Conservation (phyloP, 257 asterid genomes). For the Orobanche coerulescens region DNA sequence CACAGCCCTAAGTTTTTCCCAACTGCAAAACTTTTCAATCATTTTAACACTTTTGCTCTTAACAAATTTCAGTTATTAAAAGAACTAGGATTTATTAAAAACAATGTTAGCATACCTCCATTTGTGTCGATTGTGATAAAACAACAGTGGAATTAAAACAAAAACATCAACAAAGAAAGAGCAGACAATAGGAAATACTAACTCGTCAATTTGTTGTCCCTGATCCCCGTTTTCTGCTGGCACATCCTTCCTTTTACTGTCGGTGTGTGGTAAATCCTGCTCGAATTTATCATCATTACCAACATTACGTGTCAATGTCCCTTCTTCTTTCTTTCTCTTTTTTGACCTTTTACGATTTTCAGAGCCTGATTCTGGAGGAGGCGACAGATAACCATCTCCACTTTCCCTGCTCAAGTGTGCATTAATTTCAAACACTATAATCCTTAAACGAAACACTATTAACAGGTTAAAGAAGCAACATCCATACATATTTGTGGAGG, state of each 20-base stretch:
- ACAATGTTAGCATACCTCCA: not conserved
- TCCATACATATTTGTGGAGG: conserved; percentile 34
- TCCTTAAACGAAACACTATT: not conserved
- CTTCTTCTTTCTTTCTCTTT: conserved; percentile 51
- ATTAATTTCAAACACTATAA: not conserved
- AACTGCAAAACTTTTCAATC: not conserved
- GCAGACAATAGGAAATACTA: conserved; percentile 21
- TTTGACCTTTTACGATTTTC: conserved; percentile 36
- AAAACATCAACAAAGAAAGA: conserved; percentile 8
- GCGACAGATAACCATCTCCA: conserved; percentile 15
- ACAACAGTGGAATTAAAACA: conserved; percentile 3
- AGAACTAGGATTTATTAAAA: not conserved
- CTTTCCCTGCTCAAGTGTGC: conserved; percentile 31
- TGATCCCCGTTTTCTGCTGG: conserved; percentile 31
- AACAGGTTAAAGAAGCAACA: conserved; percentile 14
- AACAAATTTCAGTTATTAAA: not conserved
- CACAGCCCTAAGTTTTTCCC: not conserved
- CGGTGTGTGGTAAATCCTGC: conserved; percentile 23
- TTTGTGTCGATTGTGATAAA: not conserved
- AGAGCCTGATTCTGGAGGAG: conserved; percentile 29
- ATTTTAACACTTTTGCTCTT: not conserved
- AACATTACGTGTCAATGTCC: conserved; percentile 8
- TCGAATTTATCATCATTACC: conserved; percentile 24
- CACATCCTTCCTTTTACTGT: conserved; percentile 22
- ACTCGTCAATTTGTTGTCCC: conserved; percentile 39